Base-by-base conservation (phyloP, 495 filamentous ascomycete species). In the Xylaria venustula region DNA sequence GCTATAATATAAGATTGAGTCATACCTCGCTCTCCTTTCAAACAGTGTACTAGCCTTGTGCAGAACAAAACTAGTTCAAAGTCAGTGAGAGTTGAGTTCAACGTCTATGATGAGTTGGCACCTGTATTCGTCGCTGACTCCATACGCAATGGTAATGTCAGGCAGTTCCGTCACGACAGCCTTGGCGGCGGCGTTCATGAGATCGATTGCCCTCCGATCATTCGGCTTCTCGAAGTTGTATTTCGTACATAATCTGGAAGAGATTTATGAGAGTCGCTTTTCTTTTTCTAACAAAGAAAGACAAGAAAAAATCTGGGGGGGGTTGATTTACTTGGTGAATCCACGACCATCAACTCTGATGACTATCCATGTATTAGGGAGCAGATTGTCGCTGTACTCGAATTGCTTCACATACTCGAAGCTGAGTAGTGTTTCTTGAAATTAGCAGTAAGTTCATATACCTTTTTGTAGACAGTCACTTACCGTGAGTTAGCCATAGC, bases 91-190 rank as follows among this genome's bases (percentile, higher is more conserved):
- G 19, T 30, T 17, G 0, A 32, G 32, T 11, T 36, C 19, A 50
- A 20, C 6, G 6, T 17, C 1, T 17, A 15, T 9, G 11, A 20
- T 45, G 26, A 28, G 20, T 51, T 34, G n/a, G n/a, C n/a, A 60
- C 91, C 90, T 94, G 69, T 85, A 98, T 71, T 98, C 94, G 69
- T 98, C 94, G 67, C 91, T 96, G 53, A 94, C 85, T 7, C 94
- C 94, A 64, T 97, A 98, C 1, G 88, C 92, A 64, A 97, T 86
- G 12, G 84, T 81, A 36, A 97, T 84, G 69, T 98, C 93, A 11
- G 90, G 87, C 2, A 97, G 72, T 36, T 96, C 91, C 62, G 83
- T 85, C 82, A 97, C 83, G 55, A 97, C 89, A 5, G 86, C 89
- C 40, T 83, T 81, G 2, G 94, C 94, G 1, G 91, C 91, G 3